These are phyloP conservation scores for Leishmania martiniquensis DNA, from an alignment of 208 protist species.

Conservation along the genomic window DNA sequence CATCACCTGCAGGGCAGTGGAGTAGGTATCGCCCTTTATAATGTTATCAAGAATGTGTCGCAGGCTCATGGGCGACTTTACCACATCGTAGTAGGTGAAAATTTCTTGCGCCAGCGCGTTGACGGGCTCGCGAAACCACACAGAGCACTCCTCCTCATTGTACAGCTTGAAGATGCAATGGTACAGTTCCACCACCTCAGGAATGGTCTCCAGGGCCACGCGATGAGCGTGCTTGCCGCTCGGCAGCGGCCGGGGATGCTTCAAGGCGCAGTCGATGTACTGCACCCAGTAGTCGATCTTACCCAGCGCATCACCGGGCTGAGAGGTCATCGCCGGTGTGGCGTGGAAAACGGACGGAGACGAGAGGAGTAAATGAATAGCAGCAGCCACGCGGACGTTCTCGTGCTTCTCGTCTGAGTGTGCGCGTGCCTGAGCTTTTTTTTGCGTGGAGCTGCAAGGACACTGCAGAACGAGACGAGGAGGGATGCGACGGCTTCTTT, in stretches of 20 bases:
- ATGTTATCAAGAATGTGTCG: constrained; percentile 71
- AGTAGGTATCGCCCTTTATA: constrained; percentile 49
- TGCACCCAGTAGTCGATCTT: constrained; percentile 69
- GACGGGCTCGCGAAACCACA: constrained; percentile 79
- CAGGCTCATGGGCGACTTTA: constrained; percentile 70
- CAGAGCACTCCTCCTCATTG: constrained; percentile 63
- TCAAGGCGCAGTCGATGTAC: constrained; percentile 71
- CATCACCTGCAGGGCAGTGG: constrained; percentile 53
- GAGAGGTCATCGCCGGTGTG: constrained; percentile 27
- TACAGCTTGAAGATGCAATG: constrained; percentile 83
- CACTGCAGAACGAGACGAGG: not conserved
- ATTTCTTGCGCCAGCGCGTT: constrained; percentile 66
- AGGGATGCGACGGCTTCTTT: not conserved
- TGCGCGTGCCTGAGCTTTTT: not conserved
- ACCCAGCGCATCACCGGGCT: constrained; percentile 38
- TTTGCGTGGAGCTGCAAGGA: not conserved
- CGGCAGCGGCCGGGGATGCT: constrained; percentile 65
- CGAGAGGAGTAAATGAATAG: not conserved
- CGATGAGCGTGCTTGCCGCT: constrained; percentile 65
- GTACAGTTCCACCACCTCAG: constrained; percentile 73
- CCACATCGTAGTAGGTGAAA: constrained; percentile 74
- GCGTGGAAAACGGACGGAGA: too few species aligned
- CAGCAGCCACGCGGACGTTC: not conserved
- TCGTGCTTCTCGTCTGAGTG: not conserved
- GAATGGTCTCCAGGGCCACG: constrained; percentile 38